Base-by-base conservation (phyloP, 2,329 filamentous ascomycete genomes). In the Pseudodiploospora longispora region DNA sequence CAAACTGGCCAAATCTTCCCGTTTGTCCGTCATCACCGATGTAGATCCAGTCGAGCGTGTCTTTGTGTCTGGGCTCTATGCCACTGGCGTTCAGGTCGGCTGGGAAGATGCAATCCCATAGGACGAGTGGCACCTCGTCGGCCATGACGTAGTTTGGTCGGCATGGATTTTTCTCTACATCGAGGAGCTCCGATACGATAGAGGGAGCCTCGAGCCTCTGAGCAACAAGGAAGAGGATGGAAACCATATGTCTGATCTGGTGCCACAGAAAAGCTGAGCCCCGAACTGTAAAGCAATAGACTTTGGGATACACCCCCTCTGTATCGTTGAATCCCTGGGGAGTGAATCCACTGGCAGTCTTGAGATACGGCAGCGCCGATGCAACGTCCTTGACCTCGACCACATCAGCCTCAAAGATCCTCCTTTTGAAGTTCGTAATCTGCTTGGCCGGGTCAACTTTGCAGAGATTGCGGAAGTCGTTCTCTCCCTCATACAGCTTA, bases 391-490 rank as follows among this genome's bases (percentile, higher is more conserved):
- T 63, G 3, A 90, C 80, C 57, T 84, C 76, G 47, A 87, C 81
- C 50, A 98, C 85, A 55, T 84, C 81, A 7, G 88, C 79, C 65
- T 85, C 80, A 61, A 84, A 90, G 54, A 98, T 88, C 36, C 78
- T 76, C 36, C 93, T 75, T 54, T 78, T 69, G 57, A 91, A 97
- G 60, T 87, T 93, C 31, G 80, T 80, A 54, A 95, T 87, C 65
- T 95, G 87, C 71, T 97, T 97, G 55, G 76, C 81, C 1, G 85
- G 76, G 65, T 98, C 93, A 47, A 97, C 74, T 65, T 95, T 95
- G 75, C 93, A 97, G 60, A 97, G 86, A 64, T 98, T 98, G 48
- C 93, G 81, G 68, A 97, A 98, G 68, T 98, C 93, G 64, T 97
- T 87, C 41, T 82, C 64, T 5, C 93, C 93, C 54, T 89, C 79